A percentile compares a stretch with the other conserved stretches of the same genome.
Evolutionary conservation across 768 basidiomycete genomes (phyloP).

Genomic region (Myochromella boudieri): DNA sequence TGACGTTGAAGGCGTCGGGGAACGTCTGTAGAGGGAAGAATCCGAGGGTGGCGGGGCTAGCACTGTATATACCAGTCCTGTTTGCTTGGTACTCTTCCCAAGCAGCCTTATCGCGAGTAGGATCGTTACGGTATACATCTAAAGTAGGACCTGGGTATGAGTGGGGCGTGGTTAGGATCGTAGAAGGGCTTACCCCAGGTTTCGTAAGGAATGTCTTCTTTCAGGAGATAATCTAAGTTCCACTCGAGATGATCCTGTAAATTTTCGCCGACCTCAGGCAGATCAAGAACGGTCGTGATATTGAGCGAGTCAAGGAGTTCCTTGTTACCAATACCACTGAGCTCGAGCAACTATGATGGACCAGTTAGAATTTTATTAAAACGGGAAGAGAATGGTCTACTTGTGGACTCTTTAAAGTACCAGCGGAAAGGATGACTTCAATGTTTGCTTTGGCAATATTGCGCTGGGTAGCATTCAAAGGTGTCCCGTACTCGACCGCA

Average conservation of each 20-base stretch:
- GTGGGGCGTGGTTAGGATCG: not conserved
- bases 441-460: constrained; percentile 35
- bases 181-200: constrained; percentile 13
- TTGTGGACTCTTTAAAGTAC: constrained; percentile 20
- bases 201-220: constrained; percentile 12
- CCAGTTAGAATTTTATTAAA: not conserved
- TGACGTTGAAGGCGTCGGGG: constrained; percentile 15
- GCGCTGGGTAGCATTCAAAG: constrained; percentile 22
- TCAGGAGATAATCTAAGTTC: constrained; percentile 14
- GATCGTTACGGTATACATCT: constrained; percentile 17
- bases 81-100: constrained; percentile 13
- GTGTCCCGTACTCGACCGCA: constrained; percentile 41
- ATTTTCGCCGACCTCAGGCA: constrained; percentile 15
- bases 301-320: constrained; percentile 31
- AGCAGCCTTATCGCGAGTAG: constrained; percentile 7
- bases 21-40: constrained; percentile 18
- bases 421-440: constrained; percentile 49
- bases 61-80: constrained; percentile 11
- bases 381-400: not conserved
- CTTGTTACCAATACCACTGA: constrained; percentile 44
- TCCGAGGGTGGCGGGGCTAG: constrained; percentile 10
- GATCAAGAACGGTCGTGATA: constrained; percentile 7
- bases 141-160: not conserved
- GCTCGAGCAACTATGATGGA: constrained; percentile 41
- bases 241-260: constrained; percentile 13